phyloP scores from a whole-genome alignment of 306 rosid genomes.

The Dalbergia oliveri region DNA sequence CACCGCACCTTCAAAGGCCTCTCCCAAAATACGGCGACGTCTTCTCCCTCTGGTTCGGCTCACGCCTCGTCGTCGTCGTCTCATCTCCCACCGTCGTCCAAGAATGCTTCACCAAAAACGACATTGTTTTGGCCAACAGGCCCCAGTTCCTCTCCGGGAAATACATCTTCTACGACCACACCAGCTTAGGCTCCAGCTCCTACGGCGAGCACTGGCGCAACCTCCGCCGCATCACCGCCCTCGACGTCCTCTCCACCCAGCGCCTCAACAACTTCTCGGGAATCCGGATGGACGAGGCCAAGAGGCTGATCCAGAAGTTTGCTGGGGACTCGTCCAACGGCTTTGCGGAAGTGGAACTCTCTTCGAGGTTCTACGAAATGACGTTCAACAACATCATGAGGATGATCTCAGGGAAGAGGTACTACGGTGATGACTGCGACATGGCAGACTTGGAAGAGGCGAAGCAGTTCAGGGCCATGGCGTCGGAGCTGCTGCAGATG shows the following conservation, averaged over 20 bases:
- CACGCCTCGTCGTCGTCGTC: slow-evolving; percentile 51
- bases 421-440: slow-evolving; percentile 50
- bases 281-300: slow-evolving; percentile 53
- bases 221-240: slow-evolving; percentile 65
- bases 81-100: slow-evolving; percentile 49
- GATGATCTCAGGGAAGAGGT: slow-evolving; percentile 53
- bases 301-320: slow-evolving; percentile 34
- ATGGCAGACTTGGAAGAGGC: slow-evolving; percentile 52
- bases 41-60: slow-evolving; percentile 46
- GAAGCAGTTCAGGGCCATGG: slow-evolving; percentile 44
- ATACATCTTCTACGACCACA: slow-evolving; percentile 60
- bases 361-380: slow-evolving; percentile 44
- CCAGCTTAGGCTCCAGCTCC: slow-evolving; percentile 44
- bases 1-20: slow-evolving; percentile 50
- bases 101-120: slow-evolving; percentile 71
- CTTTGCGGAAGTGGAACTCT: slow-evolving; percentile 45
- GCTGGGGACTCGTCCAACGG: background rate
- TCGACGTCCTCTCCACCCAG: slow-evolving; percentile 60
- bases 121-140: slow-evolving; percentile 59
- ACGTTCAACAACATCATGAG: slow-evolving; percentile 58
- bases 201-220: slow-evolving; percentile 78
- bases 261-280: slow-evolving; percentile 46
- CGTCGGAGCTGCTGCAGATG: slow-evolving; percentile 4
- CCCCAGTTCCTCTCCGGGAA: slow-evolving; percentile 52
- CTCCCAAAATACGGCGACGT: slow-evolving; percentile 50